These are phyloP conservation scores for Strigomonas galati DNA, from an alignment of 208 protist species.

Conservation along the genomic window DNA sequence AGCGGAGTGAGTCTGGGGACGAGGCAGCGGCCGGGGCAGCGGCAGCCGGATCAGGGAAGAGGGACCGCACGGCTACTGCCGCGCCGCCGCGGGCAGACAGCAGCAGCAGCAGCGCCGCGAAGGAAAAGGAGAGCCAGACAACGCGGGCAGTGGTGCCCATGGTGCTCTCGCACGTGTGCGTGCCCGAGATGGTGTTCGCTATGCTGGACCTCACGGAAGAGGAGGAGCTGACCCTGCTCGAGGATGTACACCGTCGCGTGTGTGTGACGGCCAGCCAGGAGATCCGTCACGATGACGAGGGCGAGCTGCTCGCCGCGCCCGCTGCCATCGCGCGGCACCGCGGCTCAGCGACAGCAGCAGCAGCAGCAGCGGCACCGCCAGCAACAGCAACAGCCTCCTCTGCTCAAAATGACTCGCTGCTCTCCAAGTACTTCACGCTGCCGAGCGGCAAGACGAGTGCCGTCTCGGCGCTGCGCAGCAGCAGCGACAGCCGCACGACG, in stretches of 20 bases:
- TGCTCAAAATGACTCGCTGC: neutral
- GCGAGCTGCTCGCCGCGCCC: neutral
- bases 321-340: neutral
- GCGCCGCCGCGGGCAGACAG: too few species aligned
- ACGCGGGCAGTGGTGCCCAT: neutral
- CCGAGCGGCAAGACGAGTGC: neutral
- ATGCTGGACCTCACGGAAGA: neutral
- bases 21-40: too few species aligned
- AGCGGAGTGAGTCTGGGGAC: neutral
- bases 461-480: neutral
- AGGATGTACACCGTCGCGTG: neutral
- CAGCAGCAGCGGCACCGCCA: neutral
- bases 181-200: constrained; percentile 2
- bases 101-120: neutral
- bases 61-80: too few species aligned
- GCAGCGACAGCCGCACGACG: neutral
- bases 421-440: neutral
- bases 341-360: neutral
- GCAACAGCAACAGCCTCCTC: neutral
- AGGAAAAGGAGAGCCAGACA: neutral
- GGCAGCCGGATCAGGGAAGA: too few species aligned
- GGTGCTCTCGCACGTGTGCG: neutral
- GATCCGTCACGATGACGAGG: neutral
- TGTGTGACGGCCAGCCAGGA: neutral
- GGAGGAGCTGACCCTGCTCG: constrained; percentile 6